Percentiles rank a stretch among this genome's conserved stretches.
Conservation (phyloP, 139 green algal genomes). For the Chlorella sp. region DNA sequence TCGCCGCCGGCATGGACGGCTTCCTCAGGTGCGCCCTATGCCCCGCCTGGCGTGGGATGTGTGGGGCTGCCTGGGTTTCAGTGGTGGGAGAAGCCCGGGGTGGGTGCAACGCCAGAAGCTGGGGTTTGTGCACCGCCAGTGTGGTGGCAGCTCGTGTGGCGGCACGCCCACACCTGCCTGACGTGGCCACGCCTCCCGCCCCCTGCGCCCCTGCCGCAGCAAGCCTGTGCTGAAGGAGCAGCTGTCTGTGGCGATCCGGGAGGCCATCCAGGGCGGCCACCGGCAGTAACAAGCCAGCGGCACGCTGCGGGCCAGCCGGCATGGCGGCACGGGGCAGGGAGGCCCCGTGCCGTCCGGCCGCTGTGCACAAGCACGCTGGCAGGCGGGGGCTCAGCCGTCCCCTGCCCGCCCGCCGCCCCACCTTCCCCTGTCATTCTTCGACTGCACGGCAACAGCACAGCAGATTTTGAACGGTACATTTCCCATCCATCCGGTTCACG, state of each 20-base stretch:
- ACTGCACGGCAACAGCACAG: conserved; percentile 2
- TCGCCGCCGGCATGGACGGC: conserved; percentile 86
- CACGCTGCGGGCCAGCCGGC: background rate
- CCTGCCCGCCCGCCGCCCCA: background rate
- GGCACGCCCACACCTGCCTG: too few species aligned
- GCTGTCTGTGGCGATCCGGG: conserved; percentile 55
- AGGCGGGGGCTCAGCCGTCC: background rate
- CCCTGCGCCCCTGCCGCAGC: conserved; percentile 59
- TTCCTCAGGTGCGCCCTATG: conserved; percentile 65
- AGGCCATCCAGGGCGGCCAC: conserved; percentile 15
- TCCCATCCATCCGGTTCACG: background rate
- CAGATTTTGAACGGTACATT: conserved; percentile 7
- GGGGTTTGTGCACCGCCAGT: too few species aligned
- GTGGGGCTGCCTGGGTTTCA: background rate
- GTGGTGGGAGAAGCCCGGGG: too few species aligned
- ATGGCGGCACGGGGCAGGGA: too few species aligned
- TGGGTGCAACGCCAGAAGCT: too few species aligned
- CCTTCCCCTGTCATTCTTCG: background rate
- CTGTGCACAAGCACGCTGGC: too few species aligned
- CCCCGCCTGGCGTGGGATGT: background rate
- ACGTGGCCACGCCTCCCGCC: background rate
- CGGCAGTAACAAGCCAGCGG: background rate
- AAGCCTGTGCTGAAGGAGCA: conserved; percentile 84
- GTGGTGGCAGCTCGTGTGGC: too few species aligned
- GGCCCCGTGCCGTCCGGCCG: too few species aligned